These are phyloP conservation scores for Solanum hybrid DNA, from an alignment of 305 asterid genomes.

Conservation along the genomic window DNA sequence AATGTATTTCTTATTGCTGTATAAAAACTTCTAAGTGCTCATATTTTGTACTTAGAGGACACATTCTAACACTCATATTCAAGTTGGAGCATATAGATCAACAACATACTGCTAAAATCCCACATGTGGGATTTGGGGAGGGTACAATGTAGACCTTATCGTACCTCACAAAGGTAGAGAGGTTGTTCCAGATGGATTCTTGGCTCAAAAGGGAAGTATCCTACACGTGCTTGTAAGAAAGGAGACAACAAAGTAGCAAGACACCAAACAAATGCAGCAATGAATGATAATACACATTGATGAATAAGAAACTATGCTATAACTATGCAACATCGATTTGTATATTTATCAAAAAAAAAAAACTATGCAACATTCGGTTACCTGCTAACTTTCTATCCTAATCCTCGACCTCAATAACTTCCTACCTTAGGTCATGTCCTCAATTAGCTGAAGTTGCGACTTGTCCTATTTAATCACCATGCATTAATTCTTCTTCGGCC, in stretches of 20 bases:
- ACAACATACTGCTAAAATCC: background rate
- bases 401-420: background rate
- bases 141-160: background rate
- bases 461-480: background rate
- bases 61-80: background rate
- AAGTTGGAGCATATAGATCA: background rate
- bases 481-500: background rate
- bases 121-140: background rate
- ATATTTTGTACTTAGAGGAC: background rate
- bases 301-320: background rate
- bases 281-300: background rate
- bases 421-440: background rate
- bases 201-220: background rate
- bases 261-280: background rate
- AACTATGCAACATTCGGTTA: background rate
- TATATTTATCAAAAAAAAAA: too few species aligned
- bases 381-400: background rate
- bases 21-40: background rate
- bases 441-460: background rate
- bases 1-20: background rate
- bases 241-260: background rate
- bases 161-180: background rate
- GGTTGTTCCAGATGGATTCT: background rate
- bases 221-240: background rate
- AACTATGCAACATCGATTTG: background rate